Percentiles rank a stretch among this genome's conserved stretches.
phyloP scores from a whole-genome alignment of 2,329 filamentous ascomycete genomes.

The Pestalotiopsis sp. region DNA sequence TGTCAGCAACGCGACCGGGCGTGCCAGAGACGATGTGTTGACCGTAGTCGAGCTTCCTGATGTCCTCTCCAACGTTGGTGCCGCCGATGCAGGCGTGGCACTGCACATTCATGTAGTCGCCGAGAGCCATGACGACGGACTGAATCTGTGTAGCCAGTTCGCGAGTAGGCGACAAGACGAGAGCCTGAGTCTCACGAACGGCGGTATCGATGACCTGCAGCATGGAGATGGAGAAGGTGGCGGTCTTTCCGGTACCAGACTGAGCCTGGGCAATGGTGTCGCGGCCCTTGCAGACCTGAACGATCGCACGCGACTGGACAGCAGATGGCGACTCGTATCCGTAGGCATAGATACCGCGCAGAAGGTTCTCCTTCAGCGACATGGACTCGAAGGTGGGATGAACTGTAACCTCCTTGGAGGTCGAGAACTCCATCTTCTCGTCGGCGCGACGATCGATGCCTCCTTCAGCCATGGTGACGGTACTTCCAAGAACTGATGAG shows the following conservation, averaged over 20 bases:
- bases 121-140: constrained; percentile 98
- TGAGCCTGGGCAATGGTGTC: constrained; percentile 98
- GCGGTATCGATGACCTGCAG: constrained; percentile 94
- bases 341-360: constrained; percentile 97
- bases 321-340: constrained; percentile 98
- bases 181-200: constrained; percentile 88
- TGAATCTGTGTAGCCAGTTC: constrained; percentile 98
- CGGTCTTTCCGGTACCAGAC: constrained; percentile 95
- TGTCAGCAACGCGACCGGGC: constrained; percentile 82
- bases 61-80: constrained; percentile 97
- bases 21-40: constrained; percentile 98
- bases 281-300: constrained; percentile 98
- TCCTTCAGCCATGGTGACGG: constrained; percentile 78
- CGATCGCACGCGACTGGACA: constrained; percentile 96
- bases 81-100: constrained; percentile 98
- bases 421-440: constrained; percentile 97
- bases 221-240: constrained; percentile 95
- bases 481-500: not conserved
- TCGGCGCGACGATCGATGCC: constrained; percentile 89
- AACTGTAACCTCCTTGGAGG: constrained; percentile 95
- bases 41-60: constrained; percentile 94
- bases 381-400: constrained; percentile 94
- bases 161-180: constrained; percentile 93
- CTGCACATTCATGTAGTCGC: constrained; percentile 99
- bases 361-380: constrained; percentile 95